A percentile compares a stretch with the other conserved stretches of the same genome.
Conservation (phyloP, 2,329 filamentous ascomycete genomes). For the Aspergillus sclerotialis region DNA sequence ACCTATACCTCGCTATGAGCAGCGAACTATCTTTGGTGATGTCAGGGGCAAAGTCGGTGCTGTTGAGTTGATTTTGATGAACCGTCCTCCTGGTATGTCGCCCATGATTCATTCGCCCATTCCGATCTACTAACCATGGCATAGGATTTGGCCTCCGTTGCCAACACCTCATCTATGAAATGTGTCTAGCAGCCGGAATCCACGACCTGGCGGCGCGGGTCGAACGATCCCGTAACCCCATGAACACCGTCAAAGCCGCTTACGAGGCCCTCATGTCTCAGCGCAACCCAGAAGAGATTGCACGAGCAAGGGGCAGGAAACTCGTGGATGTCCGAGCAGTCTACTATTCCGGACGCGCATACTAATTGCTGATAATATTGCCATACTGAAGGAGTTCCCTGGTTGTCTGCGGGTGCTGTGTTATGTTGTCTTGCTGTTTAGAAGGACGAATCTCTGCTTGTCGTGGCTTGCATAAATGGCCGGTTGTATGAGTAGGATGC, state of each 20-base stretch:
- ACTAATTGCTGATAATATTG: too few species aligned
- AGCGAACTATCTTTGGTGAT: slow-evolving; percentile 83
- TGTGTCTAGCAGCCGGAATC: slow-evolving; percentile 81
- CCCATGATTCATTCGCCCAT: slow-evolving; percentile 1
- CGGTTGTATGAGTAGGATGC: too few species aligned
- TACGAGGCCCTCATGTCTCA: slow-evolving; percentile 78
- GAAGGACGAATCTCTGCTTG: too few species aligned
- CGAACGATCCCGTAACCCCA: slow-evolving; percentile 81
- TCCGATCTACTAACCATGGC: slow-evolving; percentile 5
- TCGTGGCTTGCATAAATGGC: too few species aligned
- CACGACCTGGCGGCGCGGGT: slow-evolving; percentile 78
- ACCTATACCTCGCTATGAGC: slow-evolving; percentile 86
- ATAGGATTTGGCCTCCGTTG: slow-evolving; percentile 89
- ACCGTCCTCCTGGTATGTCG: slow-evolving; percentile 76
- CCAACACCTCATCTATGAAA: slow-evolving; percentile 87
- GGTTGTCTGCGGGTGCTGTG: too few species aligned
- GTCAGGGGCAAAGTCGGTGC: slow-evolving; percentile 79
- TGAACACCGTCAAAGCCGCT: slow-evolving; percentile 95
- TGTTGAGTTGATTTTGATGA: slow-evolving; percentile 72
- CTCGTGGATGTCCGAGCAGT: slow-evolving; percentile 93
- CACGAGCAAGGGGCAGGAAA: slow-evolving; percentile 85
- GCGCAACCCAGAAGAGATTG: slow-evolving; percentile 81
- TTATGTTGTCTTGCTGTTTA: too few species aligned
- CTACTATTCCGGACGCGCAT: slow-evolving; percentile 74
- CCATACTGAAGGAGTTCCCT: too few species aligned